Conservation (phyloP, 2,329 filamentous ascomycete genomes). For the Penicillium vulpinum region DNA sequence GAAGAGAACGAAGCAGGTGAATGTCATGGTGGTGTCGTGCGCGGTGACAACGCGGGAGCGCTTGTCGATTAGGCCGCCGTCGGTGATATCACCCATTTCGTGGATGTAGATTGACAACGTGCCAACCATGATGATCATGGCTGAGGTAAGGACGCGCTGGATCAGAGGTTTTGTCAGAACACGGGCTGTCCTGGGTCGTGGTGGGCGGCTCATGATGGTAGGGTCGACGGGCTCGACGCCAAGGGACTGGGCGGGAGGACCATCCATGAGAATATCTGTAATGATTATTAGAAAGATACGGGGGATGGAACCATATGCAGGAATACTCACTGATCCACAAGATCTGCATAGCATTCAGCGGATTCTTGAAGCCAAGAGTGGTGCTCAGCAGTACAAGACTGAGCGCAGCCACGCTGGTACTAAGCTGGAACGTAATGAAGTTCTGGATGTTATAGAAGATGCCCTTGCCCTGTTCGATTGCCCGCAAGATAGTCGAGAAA, state of each 20-base stretch:
- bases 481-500: slow-evolving; percentile 85
- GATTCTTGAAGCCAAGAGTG: slow-evolving; percentile 88
- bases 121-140: slow-evolving; percentile 85
- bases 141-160: slow-evolving; percentile 80
- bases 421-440: slow-evolving; percentile 97
- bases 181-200: slow-evolving; percentile 79
- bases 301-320: background rate
- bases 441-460: slow-evolving; percentile 99
- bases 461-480: slow-evolving; percentile 97
- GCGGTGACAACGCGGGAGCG: slow-evolving; percentile 70
- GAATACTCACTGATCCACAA: slow-evolving; percentile 89
- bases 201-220: slow-evolving; percentile 88
- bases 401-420: slow-evolving; percentile 90
- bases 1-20: slow-evolving; percentile 97
- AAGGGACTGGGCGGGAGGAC: slow-evolving; percentile 92
- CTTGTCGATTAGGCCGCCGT: slow-evolving; percentile 40
- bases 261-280: slow-evolving; percentile 98
- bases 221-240: slow-evolving; percentile 94
- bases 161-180: slow-evolving; percentile 86
- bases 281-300: slow-evolving; percentile 27
- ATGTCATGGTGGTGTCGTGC: slow-evolving; percentile 98
- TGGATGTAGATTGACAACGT: slow-evolving; percentile 88
- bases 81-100: slow-evolving; percentile 76
- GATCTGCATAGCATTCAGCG: slow-evolving; percentile 98
- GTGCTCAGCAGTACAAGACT: slow-evolving; percentile 91